These are phyloP conservation scores for Aspergillus incahuasiensis DNA, from an alignment of 495 filamentous ascomycete genomes.

Conservation along the genomic window DNA sequence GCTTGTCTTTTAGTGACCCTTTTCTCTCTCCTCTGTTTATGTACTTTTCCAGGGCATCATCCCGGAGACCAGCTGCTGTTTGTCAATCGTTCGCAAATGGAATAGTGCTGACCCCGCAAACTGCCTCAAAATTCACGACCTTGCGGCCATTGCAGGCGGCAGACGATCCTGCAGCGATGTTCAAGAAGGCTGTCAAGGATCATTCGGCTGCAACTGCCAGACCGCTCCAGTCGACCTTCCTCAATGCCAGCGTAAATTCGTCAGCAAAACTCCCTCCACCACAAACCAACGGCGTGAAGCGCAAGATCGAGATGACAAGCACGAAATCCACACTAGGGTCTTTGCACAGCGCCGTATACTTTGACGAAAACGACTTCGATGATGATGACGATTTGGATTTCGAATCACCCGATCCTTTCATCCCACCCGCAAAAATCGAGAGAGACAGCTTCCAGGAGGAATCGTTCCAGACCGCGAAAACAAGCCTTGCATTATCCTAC, in stretches of 20 bases:
- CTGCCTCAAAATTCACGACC: slow-evolving; percentile 25
- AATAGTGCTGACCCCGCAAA: slow-evolving; percentile 17
- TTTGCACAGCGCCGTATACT: slow-evolving; percentile 44
- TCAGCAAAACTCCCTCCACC: slow-evolving; percentile 21
- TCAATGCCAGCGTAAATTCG: slow-evolving; percentile 20
- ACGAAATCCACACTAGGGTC: slow-evolving; percentile 34
- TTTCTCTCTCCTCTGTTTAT: slow-evolving; percentile 24
- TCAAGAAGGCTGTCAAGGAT: slow-evolving; percentile 41
- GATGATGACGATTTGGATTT: slow-evolving; percentile 48
- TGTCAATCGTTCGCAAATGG: slow-evolving; percentile 23
- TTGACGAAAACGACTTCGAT: slow-evolving; percentile 54
- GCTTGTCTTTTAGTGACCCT: neutral
- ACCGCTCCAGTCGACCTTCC: slow-evolving; percentile 35
- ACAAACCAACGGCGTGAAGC: slow-evolving; percentile 35
- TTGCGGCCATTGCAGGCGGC: slow-evolving; percentile 13
- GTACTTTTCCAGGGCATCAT: slow-evolving; percentile 24
- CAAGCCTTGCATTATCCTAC: slow-evolving; percentile 13
- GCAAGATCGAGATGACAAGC: slow-evolving; percentile 39
- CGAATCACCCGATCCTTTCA: slow-evolving; percentile 33
- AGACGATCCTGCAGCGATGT: slow-evolving; percentile 29
- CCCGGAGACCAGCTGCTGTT: slow-evolving; percentile 16
- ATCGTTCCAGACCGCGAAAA: slow-evolving; percentile 22
- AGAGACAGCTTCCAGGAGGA: slow-evolving; percentile 16
- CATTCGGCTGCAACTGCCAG: slow-evolving; percentile 32
- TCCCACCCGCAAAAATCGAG: slow-evolving; percentile 17